Base-by-base conservation (phyloP, 768 basidiomycete species). In the Rickenella mellea region DNA sequence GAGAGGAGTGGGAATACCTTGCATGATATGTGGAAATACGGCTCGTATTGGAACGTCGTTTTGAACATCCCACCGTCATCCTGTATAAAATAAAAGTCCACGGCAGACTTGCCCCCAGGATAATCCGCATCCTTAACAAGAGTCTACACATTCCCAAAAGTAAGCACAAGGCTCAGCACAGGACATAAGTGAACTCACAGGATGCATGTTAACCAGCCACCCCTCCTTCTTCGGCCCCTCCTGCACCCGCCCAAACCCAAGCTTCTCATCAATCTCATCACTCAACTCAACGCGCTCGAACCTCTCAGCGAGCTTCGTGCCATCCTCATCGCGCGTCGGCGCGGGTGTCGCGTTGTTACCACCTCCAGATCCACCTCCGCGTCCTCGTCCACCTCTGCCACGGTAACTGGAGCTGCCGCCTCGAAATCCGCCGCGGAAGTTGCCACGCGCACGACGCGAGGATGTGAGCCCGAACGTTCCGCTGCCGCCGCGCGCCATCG, bases 201-300 rank as follows among this genome's bases (percentile, higher is more conserved):
- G 89, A 59, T 94, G 93, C 94, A 99, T 98, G 57, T 98, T 98
- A 48, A 99, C 80, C 55, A 99, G 66, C 96, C 96, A 98, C 2
- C 93, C 96, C 41, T 87, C 84, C 56, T 69, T 78, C 53, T 67
- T 67, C 3, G 69, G 63, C 0, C 93, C 94, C 55, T 93, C 86
- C 45, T 87, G 79, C 38, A 88, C 68, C 47, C 82, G 72, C 29
- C 66, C 65, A 60, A 98, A 99, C 0, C 96, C 96, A 14, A 98
- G 67, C 59, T 87, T 89, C 63, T 89, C 90, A 55, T 99, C 96
- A 15, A 97, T 76, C 53, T 94, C 90, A 59, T 98, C 91, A 48
- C 64, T 69, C 14, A 86, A 51, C 26, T 70, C 64, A 5, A 83
- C 78, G 50, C 76, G 78, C 55, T 97, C 93, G 55, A 96, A 93